Evolutionary conservation across 73 alveolate genomes (phyloP), one percentile per base, ranked within the genome.

Genomic region (Paramecium caudatum): DNA sequence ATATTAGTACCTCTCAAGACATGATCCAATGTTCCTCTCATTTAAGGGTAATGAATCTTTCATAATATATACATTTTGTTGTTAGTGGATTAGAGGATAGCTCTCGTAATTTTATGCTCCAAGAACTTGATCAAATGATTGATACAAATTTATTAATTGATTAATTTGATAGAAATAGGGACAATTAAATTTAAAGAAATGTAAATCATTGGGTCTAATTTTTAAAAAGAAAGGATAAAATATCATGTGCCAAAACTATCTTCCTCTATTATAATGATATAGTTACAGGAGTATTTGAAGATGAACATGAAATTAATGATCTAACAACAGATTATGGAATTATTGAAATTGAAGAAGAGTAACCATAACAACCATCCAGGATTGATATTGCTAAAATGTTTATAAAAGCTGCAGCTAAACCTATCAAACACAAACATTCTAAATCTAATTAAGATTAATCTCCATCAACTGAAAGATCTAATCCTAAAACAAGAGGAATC

Each of bases 201-300:
- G 15, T 74, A 16, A 74, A 74, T 74, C 32, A 45, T 41, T 16
- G 17, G n/a, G 32, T 74, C 3, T 21, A 32, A 3, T 27, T 27
- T 27, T 27, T 74, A 7, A 37, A 74, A 41, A 6, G 23, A 8
- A 39, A 41, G 43, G 88, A 74, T 74, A 13, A 43, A 74, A 21
- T 19, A 17, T 4, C 37, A 10, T 25, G n/a, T 12, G 6, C 30
- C 1, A 39, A 41, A 45, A 21, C 8, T 0, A 74, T 39, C 33
- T 74, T 41, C 21, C 39, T 10, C 10, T 27, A 74, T 16, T 74
- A 39, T 39, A 74, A 74, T 39, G 46, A 74, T 37, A 74, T 74
- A n/a, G 36, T 74, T 19, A 74, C 69, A 8, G 88, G 88, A 37
- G 65, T 36, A 74, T 74, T 74, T 41, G 88, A 74, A 45, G 88